These are phyloP conservation scores for Ophiocordyceps camponoti-saundersi DNA, from an alignment of 2,329 filamentous ascomycete species.

Conservation along the genomic window DNA sequence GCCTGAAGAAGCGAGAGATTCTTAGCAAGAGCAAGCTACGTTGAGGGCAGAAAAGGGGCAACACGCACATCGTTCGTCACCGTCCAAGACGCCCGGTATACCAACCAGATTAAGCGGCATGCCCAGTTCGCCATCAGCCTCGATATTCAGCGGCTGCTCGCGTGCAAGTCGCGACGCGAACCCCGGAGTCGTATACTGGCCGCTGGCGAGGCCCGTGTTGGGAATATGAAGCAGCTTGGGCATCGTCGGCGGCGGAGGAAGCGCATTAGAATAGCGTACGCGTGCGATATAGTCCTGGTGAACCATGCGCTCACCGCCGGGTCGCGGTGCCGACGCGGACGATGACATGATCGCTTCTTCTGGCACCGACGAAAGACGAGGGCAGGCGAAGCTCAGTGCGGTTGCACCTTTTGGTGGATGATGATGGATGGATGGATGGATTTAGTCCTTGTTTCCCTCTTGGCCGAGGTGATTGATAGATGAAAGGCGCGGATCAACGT, in stretches of 20 bases:
- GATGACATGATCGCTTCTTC: slow-evolving; percentile 10
- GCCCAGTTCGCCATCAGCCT: slow-evolving; percentile 91
- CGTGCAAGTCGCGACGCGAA: slow-evolving; percentile 81
- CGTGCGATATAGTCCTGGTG: slow-evolving; percentile 97
- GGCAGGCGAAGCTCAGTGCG: neutral
- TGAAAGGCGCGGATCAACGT: neutral
- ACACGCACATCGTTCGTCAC: slow-evolving; percentile 70
- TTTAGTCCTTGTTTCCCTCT: neutral
- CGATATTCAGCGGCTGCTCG: slow-evolving; percentile 89
- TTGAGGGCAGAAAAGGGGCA: neutral
- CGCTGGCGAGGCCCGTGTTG: slow-evolving; percentile 72
- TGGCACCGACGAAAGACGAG: neutral
- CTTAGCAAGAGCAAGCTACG: too few relatives aligned
- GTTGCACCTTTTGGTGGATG: neutral
- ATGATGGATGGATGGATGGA: neutral
- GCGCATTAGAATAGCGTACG: slow-evolving; percentile 86
- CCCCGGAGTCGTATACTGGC: slow-evolving; percentile 76
- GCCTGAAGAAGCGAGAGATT: slow-evolving; percentile 27
- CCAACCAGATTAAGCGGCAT: slow-evolving; percentile 95
- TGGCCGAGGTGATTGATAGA: neutral
- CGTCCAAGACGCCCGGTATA: slow-evolving; percentile 86
- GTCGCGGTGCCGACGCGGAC: slow-evolving; percentile 16
- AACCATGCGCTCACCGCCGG: slow-evolving; percentile 38
- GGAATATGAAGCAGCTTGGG: slow-evolving; percentile 96
- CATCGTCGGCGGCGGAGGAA: slow-evolving; percentile 83